Base-by-base conservation (phyloP, 2,329 filamentous ascomycete genomes). In the Berkeleyomyces rouxiae region DNA sequence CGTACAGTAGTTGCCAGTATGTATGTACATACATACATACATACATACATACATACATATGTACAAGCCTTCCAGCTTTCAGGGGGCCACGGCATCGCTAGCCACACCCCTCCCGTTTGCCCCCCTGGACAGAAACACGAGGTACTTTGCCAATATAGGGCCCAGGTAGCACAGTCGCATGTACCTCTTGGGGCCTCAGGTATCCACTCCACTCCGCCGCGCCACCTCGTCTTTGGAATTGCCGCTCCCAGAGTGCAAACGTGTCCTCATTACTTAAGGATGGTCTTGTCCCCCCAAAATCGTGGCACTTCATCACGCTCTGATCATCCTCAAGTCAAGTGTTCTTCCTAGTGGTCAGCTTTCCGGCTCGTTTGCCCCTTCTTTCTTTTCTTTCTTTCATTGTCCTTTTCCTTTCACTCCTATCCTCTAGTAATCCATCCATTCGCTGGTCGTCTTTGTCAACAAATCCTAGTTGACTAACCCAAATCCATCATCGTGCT, bases 191-290 rank as follows among this genome's bases (percentile, higher is more conserved):
- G 31, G 53, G 60, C 63, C 63, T 64, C 33, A 64, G 63, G 63
- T 47, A 37, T 60, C 46, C 16, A 61, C 33, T 31, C 23, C 23
- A 51, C 46, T 33, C 57, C 57, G 37, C 23, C n/a, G n/a, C 9
- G 31, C 57, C 16, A 37, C 33, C 13, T 46, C 23, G 42, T 37
- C 11, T 46, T 44, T 47, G 6, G 11, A 51, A 51, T 39, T 42
- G 51, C 42, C 58, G 61, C 60, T 33, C 60, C 58, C 47, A 62
- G 49, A 51, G n/a, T 44, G 55, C 55, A 60, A 64, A 65, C 64
- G 64, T 65, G 64, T 65, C 64, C 64, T 65, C 64, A 65, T 62
- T 65, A 65, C 62, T 61, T 65, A 65, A 65, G 62, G 51, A 63
- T 61, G 64, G 23, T 44, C 44, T 61, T 33, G 58, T 63, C 61